Base-by-base conservation (phyloP, 1,284 basidiomycete genomes). In the Ganoderma lingzhi region DNA sequence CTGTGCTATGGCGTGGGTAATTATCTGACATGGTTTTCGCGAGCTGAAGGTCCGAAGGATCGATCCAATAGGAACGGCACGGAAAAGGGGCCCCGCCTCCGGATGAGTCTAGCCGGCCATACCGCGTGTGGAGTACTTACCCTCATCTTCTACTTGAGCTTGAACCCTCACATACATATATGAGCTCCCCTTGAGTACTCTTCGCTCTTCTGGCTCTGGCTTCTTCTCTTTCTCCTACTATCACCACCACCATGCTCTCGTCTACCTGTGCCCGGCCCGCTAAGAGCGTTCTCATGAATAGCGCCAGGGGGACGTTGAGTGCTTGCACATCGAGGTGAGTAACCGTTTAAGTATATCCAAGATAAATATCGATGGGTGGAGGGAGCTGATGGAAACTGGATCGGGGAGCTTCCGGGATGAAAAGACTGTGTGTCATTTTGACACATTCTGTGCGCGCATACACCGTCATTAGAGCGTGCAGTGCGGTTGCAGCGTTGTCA, bases 321-420 rank as follows among this genome's bases (percentile, higher is more conserved):
- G 58, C 35, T 3, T 37, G 37, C 17, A 12, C 37, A 6, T 35
- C 48, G 17, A 63, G 65, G 72, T 73, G 68, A 73, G 72, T 69
- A 12, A 28, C 19, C 5, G 19, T 65, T 44, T 63, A 23, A 23
- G 23, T 23, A 1, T 28, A 6, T 56, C 30, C 39, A 19, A 4
- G 37, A 6, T 30, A 3, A 12, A 58, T 35, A 14, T 14, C 32
- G 19, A 15, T n/a, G 58, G 19, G 23, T 6, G 19, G 15, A 37
- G 17, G 37, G 55, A 15, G 15, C 42, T 44, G 15, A 4, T 15
- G 17, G 12, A 17, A 44, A 44, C 23, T 9, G 19, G 23, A 28
- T 51, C 48, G 23, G 10, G 48, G 48, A 12, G 8, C 23, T 51
- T 51, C 23, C 30, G 32, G 10, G 15, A 8, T 58, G 56, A 28